phyloP scores from a whole-genome alignment of 176 grass and related monocot genomes.

The Olyra latifolia region DNA sequence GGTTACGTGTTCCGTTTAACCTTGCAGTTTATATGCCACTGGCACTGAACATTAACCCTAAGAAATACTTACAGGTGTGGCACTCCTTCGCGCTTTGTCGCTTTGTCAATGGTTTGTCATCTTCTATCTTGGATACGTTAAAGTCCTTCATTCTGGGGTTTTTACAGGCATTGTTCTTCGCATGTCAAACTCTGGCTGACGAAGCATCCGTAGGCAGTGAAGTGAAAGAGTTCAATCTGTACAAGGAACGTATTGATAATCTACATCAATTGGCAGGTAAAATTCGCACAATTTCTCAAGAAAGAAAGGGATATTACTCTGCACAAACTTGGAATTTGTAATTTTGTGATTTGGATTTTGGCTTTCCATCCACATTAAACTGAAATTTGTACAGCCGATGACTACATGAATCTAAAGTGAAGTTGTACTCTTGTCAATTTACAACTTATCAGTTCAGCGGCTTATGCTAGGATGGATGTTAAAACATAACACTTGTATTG shows the following conservation, averaged over 20 bases:
- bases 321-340: not conserved
- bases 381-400: not conserved
- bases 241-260: slow-evolving; percentile 51
- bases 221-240: slow-evolving; percentile 53
- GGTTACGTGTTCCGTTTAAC: slow-evolving; percentile 63
- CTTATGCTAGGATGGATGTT: not conserved
- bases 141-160: not conserved
- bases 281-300: not conserved
- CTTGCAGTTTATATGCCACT: slow-evolving; percentile 84
- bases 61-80: slow-evolving; percentile 78
- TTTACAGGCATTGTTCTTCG: slow-evolving; percentile 69
- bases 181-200: slow-evolving; percentile 68
- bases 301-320: not conserved
- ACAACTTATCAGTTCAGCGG: not conserved
- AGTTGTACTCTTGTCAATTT: not conserved
- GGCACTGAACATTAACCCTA: slow-evolving; percentile 77
- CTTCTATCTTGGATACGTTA: not conserved
- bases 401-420: not conserved
- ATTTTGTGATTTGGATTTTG: not conserved
- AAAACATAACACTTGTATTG: not conserved
- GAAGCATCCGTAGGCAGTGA: slow-evolving; percentile 34
- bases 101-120: not conserved
- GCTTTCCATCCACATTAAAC: slow-evolving; percentile 13
- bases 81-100: slow-evolving; percentile 3
- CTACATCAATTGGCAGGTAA: slow-evolving; percentile 69